These are phyloP conservation scores for Eutypella sp. DNA, from an alignment of 2,329 filamentous ascomycete species.

Conservation along the genomic window DNA sequence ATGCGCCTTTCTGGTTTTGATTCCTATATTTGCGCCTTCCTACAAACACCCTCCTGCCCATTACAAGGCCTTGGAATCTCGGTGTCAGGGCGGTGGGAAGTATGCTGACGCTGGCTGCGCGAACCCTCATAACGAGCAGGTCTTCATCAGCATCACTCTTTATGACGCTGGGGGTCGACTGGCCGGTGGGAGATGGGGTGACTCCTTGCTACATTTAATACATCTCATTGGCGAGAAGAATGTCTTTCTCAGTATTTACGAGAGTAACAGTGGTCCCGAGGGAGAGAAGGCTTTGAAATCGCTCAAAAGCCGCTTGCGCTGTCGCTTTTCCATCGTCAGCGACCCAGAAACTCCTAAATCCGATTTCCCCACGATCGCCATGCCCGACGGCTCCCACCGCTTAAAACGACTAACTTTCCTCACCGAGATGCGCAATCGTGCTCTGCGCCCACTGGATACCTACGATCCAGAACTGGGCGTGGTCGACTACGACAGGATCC, in stretches of 20 bases:
- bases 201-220: constrained; percentile 55
- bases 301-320: constrained; percentile 44
- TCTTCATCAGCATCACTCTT: constrained; percentile 71
- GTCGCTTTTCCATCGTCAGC: constrained; percentile 48
- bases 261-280: constrained; percentile 59
- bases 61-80: constrained; percentile 27
- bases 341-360: constrained; percentile 54
- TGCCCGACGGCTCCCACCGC: constrained; percentile 58
- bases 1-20: not conserved
- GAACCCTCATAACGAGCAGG: constrained; percentile 49
- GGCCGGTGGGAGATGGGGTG: constrained; percentile 59
- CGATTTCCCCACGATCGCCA: constrained; percentile 52
- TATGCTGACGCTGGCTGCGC: constrained; percentile 28
- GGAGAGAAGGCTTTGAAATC: constrained; percentile 49
- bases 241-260: constrained; percentile 68
- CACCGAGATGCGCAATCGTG: constrained; percentile 67
- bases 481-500: constrained; percentile 47
- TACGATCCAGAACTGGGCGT: constrained; percentile 29
- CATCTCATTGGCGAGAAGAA: constrained; percentile 62
- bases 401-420: constrained; percentile 71
- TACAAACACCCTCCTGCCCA: constrained; percentile 37
- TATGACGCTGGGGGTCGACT: constrained; percentile 59
- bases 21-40: constrained; percentile 34
- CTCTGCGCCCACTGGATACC: constrained; percentile 57
- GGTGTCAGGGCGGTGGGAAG: constrained; percentile 23